Base-by-base conservation (phyloP, 768 basidiomycete genomes). In the Candolleomyces efflorescens region DNA sequence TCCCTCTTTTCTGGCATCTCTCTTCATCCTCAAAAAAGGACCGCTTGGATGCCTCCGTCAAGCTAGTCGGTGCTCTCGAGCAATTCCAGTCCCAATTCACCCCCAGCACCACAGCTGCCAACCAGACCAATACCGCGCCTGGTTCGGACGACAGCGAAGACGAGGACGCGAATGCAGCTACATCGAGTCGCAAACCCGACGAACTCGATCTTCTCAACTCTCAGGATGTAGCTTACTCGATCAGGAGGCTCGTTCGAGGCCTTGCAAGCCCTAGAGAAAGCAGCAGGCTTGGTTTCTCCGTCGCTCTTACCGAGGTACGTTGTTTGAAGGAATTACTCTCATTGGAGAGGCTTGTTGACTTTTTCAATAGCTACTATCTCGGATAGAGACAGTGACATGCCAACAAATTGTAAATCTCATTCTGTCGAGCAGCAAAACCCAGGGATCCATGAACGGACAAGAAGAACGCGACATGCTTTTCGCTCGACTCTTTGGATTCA, bases 391-490 rank as follows among this genome's bases (percentile, higher is more conserved):
- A 27, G 79, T 97, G 48, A 86, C 90, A 13, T 86, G 89, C 66
- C 67, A 81, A 0, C 90, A 93, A 63, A 86, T 97, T 44, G 66
- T 94, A 17, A 78, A 81, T n/a, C 78, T 97, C 38, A 75, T 97
- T 43, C 66, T 87, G 41, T 85, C 90, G 54, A 77, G 82, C 57
- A 87, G 91, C 15, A 85, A 89, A 69, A 75, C 79, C 3, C 82
- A 85, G 61, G 84, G 85, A 37, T 89, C 87, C 13, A 88, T 90
- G 84, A 86, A 85, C 43, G 89, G 94, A 2, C 89, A 94, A 67
- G 96, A 98, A 72, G 91, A 94, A 72, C 85, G 96, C 58, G 96
- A 99, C 70, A 73, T 91, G 50, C 79, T 94, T 52, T 98, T 99
- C 68, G 94, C 94, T 10, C 85, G 92, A 24, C 77, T 99, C 11